Evolutionary conservation across 768 basidiomycete species (phyloP), one percentile per base, ranked within the genome.

Genomic region (Boletus bicolor): DNA sequence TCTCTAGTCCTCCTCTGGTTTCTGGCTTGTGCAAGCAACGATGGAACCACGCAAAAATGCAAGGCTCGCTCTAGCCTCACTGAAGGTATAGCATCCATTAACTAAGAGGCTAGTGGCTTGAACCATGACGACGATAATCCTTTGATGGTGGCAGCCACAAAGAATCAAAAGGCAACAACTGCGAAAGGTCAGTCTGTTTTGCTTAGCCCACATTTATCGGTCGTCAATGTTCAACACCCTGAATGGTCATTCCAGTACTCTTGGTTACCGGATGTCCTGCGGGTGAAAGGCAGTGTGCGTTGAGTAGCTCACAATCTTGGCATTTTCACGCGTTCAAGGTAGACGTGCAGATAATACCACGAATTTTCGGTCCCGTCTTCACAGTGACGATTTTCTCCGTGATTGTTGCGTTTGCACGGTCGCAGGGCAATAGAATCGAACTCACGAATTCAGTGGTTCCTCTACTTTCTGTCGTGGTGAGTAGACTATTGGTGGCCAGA

Each of bases 231-330:
- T 51, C 28, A 43, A 49, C 51, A 7, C n/a, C 15, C 32, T 52
- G 12, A 44, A 47, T 45, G 21, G 54, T 38, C 44, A 49, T 51
- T 50, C 19, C 55, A 91, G 89, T 92, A 91, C 68, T 90, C 89
- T 15, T 95, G 93, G 92, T 75, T 94, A 12, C 90, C 92, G 2
- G 93, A 94, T 71, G 89, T 94, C 19, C 76, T 94, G 43, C 82
- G 92, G 39, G 53, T 93, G 59, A 85, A 92, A 77, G 89, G 90
- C 61, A 91, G 87, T 60, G 89, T 92, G 68, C 62, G 86, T 76
- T 17, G 14, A 62, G 10, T 37, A 42, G 24, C 30, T 44, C 49
- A n/a, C 17, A 24, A 24, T 44, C 17, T 46, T 41, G 47, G 21
- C 26, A 43, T 36, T 41, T 47, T 37, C 49, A 38, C n/a, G 44